Conservation (phyloP, 2,329 filamentous ascomycete genomes). For the Xylaria sp. region DNA sequence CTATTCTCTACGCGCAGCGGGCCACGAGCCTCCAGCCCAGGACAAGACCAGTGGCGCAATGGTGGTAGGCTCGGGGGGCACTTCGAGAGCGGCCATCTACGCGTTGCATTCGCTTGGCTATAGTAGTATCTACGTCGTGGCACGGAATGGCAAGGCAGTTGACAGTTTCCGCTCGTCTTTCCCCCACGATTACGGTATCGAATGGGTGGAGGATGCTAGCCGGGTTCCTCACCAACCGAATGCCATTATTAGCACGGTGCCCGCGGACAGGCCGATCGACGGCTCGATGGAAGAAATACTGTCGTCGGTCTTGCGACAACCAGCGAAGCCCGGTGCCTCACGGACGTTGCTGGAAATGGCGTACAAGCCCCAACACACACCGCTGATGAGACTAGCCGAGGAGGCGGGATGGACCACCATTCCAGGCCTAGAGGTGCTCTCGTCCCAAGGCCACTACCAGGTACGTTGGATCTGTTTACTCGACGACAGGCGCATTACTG, state of each 20-base stretch:
- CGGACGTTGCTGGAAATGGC: conserved; percentile 90
- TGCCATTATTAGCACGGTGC: conserved; percentile 88
- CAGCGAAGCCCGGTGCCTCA: conserved; percentile 39
- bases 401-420: conserved; percentile 81
- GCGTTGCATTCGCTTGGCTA: conserved; percentile 83
- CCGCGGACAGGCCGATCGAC: conserved; percentile 84
- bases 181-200: conserved; percentile 71
- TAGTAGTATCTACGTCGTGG: conserved; percentile 83
- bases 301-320: conserved; percentile 51
- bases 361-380: conserved; percentile 84
- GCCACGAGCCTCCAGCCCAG: conserved; percentile 51
- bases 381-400: conserved; percentile 81
- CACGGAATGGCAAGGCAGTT: conserved; percentile 72
- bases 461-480: conserved; percentile 50
- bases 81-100: conserved; percentile 87
- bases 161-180: conserved; percentile 71
- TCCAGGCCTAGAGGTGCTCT: conserved; percentile 84
- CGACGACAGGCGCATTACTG: conserved; percentile 7
- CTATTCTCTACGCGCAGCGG: conserved; percentile 71
- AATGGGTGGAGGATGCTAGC: conserved; percentile 55
- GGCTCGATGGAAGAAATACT: conserved; percentile 68
- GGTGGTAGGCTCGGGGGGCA: conserved; percentile 90
- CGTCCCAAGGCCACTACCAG: conserved; percentile 88
- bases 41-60: conserved; percentile 60
- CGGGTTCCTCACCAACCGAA: conserved; percentile 55